Conservation (phyloP, 1,139 yeast genomes). For the Blastobotrys raffinosifermentans region DNA sequence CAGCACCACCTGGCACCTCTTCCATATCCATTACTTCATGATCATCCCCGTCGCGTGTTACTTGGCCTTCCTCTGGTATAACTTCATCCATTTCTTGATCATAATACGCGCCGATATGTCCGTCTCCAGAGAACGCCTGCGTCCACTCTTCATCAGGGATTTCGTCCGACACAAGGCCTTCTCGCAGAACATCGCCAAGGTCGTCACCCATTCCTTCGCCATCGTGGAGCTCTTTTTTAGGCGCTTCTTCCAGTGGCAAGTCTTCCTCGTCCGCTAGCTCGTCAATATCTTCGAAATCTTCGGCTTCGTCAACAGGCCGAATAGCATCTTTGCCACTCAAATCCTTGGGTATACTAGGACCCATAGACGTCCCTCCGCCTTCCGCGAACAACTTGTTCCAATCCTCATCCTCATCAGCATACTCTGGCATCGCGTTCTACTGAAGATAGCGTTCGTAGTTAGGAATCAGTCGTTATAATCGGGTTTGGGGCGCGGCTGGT, state of each 20-base stretch:
- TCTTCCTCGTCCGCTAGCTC: slow-evolving; percentile 84
- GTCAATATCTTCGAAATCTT: slow-evolving; percentile 92
- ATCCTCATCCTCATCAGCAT: slow-evolving; percentile 22
- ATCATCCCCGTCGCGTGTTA: neutral
- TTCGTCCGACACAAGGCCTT: slow-evolving; percentile 7
- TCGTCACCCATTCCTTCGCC: slow-evolving; percentile 10
- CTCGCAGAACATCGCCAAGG: slow-evolving; percentile 6
- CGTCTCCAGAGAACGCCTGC: neutral
- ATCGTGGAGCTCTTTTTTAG: slow-evolving; percentile 28
- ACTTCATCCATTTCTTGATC: slow-evolving; percentile 14
- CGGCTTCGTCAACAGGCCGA: slow-evolving; percentile 85
- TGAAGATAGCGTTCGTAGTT: too few relatives aligned
- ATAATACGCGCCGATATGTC: neutral
- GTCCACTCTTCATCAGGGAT: slow-evolving; percentile 7
- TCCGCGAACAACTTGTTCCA: slow-evolving; percentile 23
- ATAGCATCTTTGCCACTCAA: slow-evolving; percentile 34
- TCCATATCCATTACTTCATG: neutral
- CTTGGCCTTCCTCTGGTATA: neutral
- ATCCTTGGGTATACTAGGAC: slow-evolving; percentile 23
- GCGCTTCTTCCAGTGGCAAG: slow-evolving; percentile 40
- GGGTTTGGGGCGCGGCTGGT: too few relatives aligned
- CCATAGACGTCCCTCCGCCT: slow-evolving; percentile 21
- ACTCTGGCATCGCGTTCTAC: slow-evolving; percentile 14
- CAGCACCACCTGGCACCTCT: neutral
- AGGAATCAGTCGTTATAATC: too few relatives aligned